These are phyloP conservation scores for Aspergillus persii DNA, from an alignment of 2,329 filamentous ascomycete genomes.

Conservation along the genomic window DNA sequence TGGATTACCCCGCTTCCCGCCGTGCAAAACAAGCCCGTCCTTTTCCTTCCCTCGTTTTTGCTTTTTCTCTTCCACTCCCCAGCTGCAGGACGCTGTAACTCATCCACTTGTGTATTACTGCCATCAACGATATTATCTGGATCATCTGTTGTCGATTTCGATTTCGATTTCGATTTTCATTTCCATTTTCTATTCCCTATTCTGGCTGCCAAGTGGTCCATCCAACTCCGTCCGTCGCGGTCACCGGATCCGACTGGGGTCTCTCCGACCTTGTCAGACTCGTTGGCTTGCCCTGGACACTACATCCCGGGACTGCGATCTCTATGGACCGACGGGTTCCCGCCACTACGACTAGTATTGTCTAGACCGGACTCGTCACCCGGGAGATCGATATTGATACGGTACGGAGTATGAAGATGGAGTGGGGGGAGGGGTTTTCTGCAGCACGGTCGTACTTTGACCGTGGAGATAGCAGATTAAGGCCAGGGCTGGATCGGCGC, in stretches of 20 bases:
- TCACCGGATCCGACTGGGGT: not conserved
- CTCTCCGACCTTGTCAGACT: conserved; percentile 5
- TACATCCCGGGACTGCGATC: conserved; percentile 6
- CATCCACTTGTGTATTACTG: too few species aligned
- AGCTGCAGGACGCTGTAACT: too few species aligned
- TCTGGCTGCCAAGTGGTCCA: not conserved
- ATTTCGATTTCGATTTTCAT: too few species aligned
- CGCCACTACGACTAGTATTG: conserved; percentile 3
- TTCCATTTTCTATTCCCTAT: too few species aligned
- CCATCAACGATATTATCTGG: too few species aligned
- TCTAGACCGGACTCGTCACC: not conserved
- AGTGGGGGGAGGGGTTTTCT: not conserved
- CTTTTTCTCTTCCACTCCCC: not conserved
- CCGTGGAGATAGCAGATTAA: not conserved
- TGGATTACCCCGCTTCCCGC: not conserved
- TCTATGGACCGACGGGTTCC: conserved; percentile 6
- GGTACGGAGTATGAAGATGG: not conserved
- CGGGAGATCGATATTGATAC: not conserved
- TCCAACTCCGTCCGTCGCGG: not conserved
- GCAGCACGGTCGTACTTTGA: not conserved
- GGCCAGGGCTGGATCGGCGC: not conserved
- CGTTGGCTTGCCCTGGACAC: conserved; percentile 7
- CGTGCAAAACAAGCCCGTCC: not conserved
- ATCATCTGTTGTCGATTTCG: too few species aligned
- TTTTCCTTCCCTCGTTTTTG: not conserved